Evolutionary conservation across 306 rosid genomes (phyloP).

Genomic region (Crotalaria pallida): DNA sequence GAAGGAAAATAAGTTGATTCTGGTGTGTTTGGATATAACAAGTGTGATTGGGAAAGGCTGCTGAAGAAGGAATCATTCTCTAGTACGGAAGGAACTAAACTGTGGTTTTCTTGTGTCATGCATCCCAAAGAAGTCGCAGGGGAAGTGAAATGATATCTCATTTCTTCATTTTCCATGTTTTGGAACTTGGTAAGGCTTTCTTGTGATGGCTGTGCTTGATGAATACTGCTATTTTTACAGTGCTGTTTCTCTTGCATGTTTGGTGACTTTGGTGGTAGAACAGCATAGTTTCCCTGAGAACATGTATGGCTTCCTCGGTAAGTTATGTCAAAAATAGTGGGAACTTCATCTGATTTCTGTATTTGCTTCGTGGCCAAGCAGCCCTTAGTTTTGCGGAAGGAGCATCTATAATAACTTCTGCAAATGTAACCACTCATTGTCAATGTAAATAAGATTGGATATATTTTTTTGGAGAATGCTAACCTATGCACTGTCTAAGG

Average conservation of each 20-base stretch:
- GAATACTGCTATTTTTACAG: not conserved
- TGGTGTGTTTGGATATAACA: constrained; percentile 37
- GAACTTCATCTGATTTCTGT: constrained; percentile 79
- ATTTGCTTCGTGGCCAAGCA: constrained; percentile 81
- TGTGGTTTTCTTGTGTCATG: constrained; percentile 22
- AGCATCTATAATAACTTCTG: constrained; percentile 91
- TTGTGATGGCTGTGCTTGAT: constrained; percentile 20
- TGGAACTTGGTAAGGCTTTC: constrained; percentile 13
- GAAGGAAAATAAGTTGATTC: constrained; percentile 29
- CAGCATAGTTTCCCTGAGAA: constrained; percentile 38
- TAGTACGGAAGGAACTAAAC: constrained; percentile 21
- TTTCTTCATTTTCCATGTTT: constrained; percentile 28
- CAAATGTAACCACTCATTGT: constrained; percentile 18
- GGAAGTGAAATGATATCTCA: constrained; percentile 39
- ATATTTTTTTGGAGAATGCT: constrained; percentile 5
- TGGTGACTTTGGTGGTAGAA: constrained; percentile 46
- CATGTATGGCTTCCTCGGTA: constrained; percentile 75
- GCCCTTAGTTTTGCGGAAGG: constrained; percentile 47
- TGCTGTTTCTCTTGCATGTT: constrained; percentile 42
- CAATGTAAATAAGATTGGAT: constrained; percentile 1
- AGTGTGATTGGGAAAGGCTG: constrained; percentile 32
- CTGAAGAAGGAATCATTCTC: constrained; percentile 34
- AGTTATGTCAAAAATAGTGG: constrained; percentile 49
- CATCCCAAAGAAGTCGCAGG: constrained; percentile 45
- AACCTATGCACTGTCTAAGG: no score